Evolutionary conservation across 2,329 filamentous ascomycete genomes (phyloP).

Genomic region (Alternaria panax): DNA sequence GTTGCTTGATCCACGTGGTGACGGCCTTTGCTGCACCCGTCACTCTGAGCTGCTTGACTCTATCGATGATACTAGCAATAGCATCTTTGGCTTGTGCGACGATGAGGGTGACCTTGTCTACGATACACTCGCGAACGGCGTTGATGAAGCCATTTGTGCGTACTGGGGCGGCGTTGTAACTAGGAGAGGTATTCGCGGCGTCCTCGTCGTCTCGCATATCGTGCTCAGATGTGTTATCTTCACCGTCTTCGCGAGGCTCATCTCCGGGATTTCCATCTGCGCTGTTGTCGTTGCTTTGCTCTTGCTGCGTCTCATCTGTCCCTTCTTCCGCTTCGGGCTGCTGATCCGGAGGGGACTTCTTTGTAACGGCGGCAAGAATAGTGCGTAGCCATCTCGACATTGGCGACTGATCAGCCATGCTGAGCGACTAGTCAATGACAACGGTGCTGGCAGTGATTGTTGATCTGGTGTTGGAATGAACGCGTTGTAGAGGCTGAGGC

Average conservation of each 20-base stretch:
- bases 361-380: too few species aligned
- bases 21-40: slow-evolving; percentile 1
- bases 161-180: too few species aligned
- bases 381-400: too few species aligned
- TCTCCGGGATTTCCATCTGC: too few species aligned
- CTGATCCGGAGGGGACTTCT: too few species aligned
- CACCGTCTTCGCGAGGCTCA: background rate
- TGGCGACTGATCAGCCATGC: background rate
- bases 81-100: background rate
- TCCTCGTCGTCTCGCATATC: too few species aligned
- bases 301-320: too few species aligned
- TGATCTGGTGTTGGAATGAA: background rate
- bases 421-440: background rate
- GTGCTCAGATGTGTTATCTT: too few species aligned
- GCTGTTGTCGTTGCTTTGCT: background rate
- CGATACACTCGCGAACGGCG: background rate
- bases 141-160: background rate
- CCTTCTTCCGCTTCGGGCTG: too few species aligned
- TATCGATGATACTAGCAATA: background rate
- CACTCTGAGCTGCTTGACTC: background rate
- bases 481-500: background rate
- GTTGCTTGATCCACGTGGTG: slow-evolving; percentile 1
- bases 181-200: too few species aligned
- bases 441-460: background rate
- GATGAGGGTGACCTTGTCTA: background rate